These are phyloP conservation scores for Boletus tylopilopsis DNA, from an alignment of 768 basidiomycete species.

Conservation along the genomic window DNA sequence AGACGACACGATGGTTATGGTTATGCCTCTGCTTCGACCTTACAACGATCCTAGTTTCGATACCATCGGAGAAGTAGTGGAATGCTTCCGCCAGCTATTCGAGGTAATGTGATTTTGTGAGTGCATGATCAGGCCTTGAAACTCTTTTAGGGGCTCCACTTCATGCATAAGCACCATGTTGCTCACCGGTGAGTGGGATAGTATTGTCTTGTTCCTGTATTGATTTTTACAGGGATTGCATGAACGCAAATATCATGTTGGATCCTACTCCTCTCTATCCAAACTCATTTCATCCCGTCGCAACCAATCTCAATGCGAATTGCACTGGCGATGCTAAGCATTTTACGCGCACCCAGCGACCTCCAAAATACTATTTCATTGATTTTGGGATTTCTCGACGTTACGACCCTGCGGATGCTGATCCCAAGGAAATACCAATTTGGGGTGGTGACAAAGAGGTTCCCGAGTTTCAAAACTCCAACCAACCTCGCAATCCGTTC, in stretches of 20 bases:
- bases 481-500: not conserved
- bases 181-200: slow-evolving; percentile 1
- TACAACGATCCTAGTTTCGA: slow-evolving; percentile 24
- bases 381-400: not conserved
- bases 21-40: slow-evolving; percentile 35
- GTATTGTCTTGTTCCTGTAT: not conserved
- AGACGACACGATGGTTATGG: slow-evolving; percentile 8
- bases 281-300: not conserved
- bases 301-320: not conserved
- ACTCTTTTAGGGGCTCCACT: slow-evolving; percentile 16
- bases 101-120: slow-evolving; percentile 16
- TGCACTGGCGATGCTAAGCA: not conserved
- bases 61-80: slow-evolving; percentile 13
- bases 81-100: slow-evolving; percentile 30
- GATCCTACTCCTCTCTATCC: slow-evolving; percentile 5
- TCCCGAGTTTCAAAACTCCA: not conserved
- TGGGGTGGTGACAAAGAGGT: not conserved
- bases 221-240: slow-evolving; percentile 16
- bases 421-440: not conserved
- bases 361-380: not conserved
- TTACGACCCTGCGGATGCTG: not conserved
- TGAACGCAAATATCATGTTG: slow-evolving; percentile 23
- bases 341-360: not conserved
- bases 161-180: slow-evolving; percentile 19
- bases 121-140: not conserved